A percentile compares a stretch with the other conserved stretches of the same genome.
Conservation (phyloP, 768 basidiomycete species). For the Pleurotus giganteus region DNA sequence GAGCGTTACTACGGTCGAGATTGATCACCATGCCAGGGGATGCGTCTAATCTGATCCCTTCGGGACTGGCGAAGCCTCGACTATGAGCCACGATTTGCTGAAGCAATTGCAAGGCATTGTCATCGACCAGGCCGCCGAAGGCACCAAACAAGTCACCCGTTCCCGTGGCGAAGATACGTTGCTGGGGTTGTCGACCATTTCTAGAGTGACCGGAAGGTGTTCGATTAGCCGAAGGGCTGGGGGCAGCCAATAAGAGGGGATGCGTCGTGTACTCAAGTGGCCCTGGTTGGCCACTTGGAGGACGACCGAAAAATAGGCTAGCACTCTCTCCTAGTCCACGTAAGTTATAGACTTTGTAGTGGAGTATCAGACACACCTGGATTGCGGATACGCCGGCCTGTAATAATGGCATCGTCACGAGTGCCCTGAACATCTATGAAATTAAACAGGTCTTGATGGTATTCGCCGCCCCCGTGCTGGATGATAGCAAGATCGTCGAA, state of each 20-base stretch:
- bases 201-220: constrained; percentile 43
- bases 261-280: constrained; percentile 76
- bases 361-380: constrained; percentile 26
- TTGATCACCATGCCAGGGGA: constrained; percentile 63
- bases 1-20: constrained; percentile 53
- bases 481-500: constrained; percentile 39
- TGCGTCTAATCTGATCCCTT: constrained; percentile 77
- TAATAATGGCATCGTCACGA: constrained; percentile 40
- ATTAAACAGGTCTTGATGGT: constrained; percentile 51
- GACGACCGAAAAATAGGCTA: constrained; percentile 58
- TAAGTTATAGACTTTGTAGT: constrained; percentile 12
- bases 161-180: constrained; percentile 47
- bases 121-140: constrained; percentile 79
- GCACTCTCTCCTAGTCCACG: constrained; percentile 49
- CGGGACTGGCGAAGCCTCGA: constrained; percentile 49
- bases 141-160: constrained; percentile 67
- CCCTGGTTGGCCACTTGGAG: constrained; percentile 47
- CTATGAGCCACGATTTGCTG: constrained; percentile 75
- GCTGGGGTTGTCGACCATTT: constrained; percentile 49
- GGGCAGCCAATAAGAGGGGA: constrained; percentile 73
- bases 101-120: constrained; percentile 78
- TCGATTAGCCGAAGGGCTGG: constrained; percentile 38
- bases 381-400: constrained; percentile 53
- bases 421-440: constrained; percentile 38
- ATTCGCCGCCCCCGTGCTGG: constrained; percentile 32